Percentiles rank a stretch among this genome's conserved stretches.
phyloP scores from a whole-genome alignment of 495 filamentous ascomycete genomes.

The Lichenothelia convexa region DNA sequence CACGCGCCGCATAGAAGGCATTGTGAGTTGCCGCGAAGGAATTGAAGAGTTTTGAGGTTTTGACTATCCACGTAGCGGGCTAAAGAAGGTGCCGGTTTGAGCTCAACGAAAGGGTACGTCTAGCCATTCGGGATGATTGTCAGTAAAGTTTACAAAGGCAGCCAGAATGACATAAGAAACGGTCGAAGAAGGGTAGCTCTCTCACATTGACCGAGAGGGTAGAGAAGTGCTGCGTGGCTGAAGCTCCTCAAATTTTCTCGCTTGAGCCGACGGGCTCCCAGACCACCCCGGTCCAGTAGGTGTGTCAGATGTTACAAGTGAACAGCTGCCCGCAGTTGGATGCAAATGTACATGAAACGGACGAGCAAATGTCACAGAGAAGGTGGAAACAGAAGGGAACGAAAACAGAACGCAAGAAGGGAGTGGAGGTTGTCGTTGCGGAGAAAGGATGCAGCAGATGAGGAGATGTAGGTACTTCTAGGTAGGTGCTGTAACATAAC shows the following conservation, averaged over 20 bases:
- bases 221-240: neutral
- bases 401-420: neutral
- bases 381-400: neutral
- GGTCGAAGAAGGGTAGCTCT: neutral
- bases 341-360: neutral
- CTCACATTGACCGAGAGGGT: too few species aligned
- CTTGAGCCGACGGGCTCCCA: too few species aligned
- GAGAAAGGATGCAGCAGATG: too few species aligned
- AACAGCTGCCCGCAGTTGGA: neutral
- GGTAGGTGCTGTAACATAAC: too few species aligned
- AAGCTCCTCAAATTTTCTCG: too few species aligned
- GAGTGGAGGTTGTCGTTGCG: too few species aligned
- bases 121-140: neutral
- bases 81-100: neutral
- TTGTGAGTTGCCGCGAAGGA: conserved; percentile 2
- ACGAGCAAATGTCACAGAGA: neutral
- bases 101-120: neutral
- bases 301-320: neutral
- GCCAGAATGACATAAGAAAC: conserved; percentile 1
- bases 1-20: conserved; percentile 13
- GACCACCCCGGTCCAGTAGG: neutral
- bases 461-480: too few species aligned
- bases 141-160: neutral
- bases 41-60: too few species aligned
- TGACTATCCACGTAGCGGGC: too few species aligned